These are phyloP conservation scores for Microdochium nivale DNA, from an alignment of 2,329 filamentous ascomycete species.

Conservation along the genomic window DNA sequence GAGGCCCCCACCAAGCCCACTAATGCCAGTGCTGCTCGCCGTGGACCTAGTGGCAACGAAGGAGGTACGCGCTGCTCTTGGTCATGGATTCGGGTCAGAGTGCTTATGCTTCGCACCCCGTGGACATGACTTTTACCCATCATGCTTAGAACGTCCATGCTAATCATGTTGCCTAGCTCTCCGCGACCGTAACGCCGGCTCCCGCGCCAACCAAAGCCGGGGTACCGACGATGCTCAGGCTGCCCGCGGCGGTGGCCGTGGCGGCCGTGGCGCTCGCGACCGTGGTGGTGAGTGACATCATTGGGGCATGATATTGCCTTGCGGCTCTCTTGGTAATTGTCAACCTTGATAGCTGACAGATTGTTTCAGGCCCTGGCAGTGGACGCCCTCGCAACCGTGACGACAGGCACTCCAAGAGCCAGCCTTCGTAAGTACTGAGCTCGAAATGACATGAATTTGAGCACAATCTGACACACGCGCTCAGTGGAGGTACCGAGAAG, in stretches of 20 bases:
- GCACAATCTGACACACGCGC: conserved; percentile 14
- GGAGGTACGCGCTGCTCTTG: conserved; percentile 57
- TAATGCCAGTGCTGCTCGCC: conserved; percentile 30
- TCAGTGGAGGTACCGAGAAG: conserved; percentile 67
- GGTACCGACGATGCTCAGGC: conserved; percentile 67
- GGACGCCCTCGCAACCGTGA: conserved; percentile 45
- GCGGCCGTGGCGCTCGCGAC: conserved; percentile 54
- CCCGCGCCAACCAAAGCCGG: conserved; percentile 74
- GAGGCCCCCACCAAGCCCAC: conserved; percentile 50
- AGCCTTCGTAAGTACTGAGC: conserved; percentile 30
- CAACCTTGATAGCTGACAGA: conserved; percentile 6
- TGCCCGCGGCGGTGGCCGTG: conserved; percentile 45
- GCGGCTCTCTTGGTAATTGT: neutral
- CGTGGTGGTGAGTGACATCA: conserved; percentile 40
- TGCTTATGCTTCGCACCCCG: neutral
- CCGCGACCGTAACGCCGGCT: conserved; percentile 79
- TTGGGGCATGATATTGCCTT: neutral
- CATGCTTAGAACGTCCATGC: conserved; percentile 6
- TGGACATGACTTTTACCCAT: neutral
- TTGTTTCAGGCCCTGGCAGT: conserved; percentile 31
- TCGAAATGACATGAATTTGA: neutral
- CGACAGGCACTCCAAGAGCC: conserved; percentile 45
- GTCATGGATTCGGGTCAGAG: conserved; percentile 5
- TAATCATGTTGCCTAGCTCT: conserved; percentile 51
- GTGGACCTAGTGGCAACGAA: conserved; percentile 67